A percentile compares a stretch with the other conserved stretches of the same genome.
phyloP scores from a whole-genome alignment of 345 rosid species.

The Lepidium sativum region DNA sequence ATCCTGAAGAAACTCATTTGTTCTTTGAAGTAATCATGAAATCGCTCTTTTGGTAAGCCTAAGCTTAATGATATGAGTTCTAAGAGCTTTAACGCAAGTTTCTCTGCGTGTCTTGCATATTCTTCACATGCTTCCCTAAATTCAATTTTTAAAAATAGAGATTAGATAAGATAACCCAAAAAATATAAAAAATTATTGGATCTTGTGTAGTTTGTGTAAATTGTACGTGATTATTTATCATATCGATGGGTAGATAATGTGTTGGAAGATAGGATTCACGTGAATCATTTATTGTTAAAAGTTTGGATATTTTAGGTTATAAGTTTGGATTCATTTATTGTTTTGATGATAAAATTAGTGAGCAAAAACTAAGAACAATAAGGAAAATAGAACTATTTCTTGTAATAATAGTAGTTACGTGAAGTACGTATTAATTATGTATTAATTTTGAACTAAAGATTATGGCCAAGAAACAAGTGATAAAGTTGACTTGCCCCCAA shows the following conservation, averaged over 20 bases:
- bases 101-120: conserved; percentile 43
- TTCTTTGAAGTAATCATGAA: conserved; percentile 38
- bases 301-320: not conserved
- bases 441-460: no score
- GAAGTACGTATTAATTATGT: no score
- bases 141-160: no score
- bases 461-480: no score
- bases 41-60: conserved; percentile 40
- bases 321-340: not conserved
- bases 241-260: not conserved
- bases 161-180: no score
- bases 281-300: not conserved
- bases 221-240: not conserved
- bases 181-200: conserved; percentile 16
- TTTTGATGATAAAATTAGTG: not conserved
- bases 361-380: not conserved
- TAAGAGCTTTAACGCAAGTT: conserved; percentile 35
- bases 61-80: conserved; percentile 52
- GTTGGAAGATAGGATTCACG: conserved; percentile 5
- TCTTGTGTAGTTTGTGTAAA: not conserved
- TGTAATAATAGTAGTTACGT: no score
- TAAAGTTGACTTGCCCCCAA: no score
- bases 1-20: conserved; percentile 49
- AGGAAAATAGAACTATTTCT: not conserved
- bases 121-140: conserved; percentile 40